Conservation (phyloP, 371 early-diverging fungal genomes). For the Apophysomyces sp. region DNA sequence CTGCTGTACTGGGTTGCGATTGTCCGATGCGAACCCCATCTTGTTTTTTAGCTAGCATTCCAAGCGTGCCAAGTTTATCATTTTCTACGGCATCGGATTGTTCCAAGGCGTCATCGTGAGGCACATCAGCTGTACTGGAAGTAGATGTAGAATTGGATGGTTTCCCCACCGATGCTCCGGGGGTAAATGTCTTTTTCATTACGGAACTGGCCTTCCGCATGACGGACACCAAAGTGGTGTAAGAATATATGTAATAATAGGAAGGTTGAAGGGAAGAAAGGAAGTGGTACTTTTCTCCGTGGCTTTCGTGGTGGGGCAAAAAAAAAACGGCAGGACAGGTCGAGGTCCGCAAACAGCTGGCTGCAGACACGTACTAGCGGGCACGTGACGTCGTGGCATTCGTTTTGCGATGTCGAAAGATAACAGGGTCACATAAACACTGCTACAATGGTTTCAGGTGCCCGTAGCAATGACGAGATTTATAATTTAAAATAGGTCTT, state of each 20-base stretch:
- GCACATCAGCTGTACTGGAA: slow-evolving; percentile 1
- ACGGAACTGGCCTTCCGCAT: slow-evolving; percentile 35
- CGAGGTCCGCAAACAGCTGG: no score
- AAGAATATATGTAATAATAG: neutral
- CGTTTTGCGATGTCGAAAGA: no score
- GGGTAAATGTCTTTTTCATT: slow-evolving; percentile 28
- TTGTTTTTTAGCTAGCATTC: neutral
- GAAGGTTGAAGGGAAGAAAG: slow-evolving; percentile 1
- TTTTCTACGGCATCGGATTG: slow-evolving; percentile 6
- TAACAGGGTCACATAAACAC: no score
- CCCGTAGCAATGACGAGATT: no score
- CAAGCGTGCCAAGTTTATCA: neutral
- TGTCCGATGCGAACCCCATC: neutral
- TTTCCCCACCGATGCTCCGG: slow-evolving; percentile 14
- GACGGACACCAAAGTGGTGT: slow-evolving; percentile 10
- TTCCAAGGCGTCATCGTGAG: slow-evolving; percentile 1
- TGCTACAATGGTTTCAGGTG: no score
- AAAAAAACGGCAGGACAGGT: neutral
- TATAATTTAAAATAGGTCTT: no score
- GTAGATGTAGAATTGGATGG: slow-evolving; percentile 15
- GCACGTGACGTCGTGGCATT: no score
- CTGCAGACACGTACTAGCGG: no score
- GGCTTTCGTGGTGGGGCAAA: slow-evolving; percentile 1
- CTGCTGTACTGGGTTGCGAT: slow-evolving; percentile 47
- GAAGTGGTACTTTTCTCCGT: neutral